Percentiles rank a stretch among this genome's conserved stretches.
Conservation (phyloP, 2,329 filamentous ascomycete species). For the Chaetomiaceae sp. region DNA sequence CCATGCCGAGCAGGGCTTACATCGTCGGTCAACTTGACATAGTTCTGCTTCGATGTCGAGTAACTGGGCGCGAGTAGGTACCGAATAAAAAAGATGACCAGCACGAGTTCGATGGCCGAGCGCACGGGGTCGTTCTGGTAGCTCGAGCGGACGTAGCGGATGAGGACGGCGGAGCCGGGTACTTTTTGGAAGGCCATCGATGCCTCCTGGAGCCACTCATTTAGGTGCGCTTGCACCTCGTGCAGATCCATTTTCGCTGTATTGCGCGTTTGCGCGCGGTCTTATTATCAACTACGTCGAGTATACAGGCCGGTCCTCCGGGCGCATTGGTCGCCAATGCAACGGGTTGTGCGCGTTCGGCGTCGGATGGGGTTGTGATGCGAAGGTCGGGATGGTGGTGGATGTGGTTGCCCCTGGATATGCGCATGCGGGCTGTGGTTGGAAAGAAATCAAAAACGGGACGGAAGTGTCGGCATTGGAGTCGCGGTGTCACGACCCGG, state of each 20-base stretch:
- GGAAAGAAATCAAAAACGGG: background rate
- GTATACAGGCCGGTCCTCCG: no score
- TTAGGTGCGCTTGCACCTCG: slow-evolving; percentile 52
- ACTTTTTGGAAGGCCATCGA: slow-evolving; percentile 76
- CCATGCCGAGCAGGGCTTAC: slow-evolving; percentile 30
- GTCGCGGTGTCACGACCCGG: background rate
- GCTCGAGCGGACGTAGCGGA: slow-evolving; percentile 93
- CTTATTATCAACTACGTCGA: background rate
- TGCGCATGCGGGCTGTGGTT: no score
- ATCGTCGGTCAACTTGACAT: slow-evolving; percentile 83
- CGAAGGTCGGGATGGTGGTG: background rate
- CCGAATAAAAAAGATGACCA: slow-evolving; percentile 92
- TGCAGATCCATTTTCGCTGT: slow-evolving; percentile 55
- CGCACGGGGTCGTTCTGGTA: slow-evolving; percentile 97
- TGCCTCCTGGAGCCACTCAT: slow-evolving; percentile 49
- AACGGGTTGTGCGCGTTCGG: no score
- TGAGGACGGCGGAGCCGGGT: slow-evolving; percentile 87
- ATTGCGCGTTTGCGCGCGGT: background rate
- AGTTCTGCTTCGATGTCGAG: slow-evolving; percentile 83
- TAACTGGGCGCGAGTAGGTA: slow-evolving; percentile 92
- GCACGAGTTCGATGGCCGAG: slow-evolving; percentile 85
- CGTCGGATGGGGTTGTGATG: background rate
- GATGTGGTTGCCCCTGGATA: background rate
- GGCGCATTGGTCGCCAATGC: no score
- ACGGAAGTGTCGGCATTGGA: slow-evolving; percentile 1